Percentiles rank a stretch among this genome's conserved stretches.
phyloP scores from a whole-genome alignment of 2,329 filamentous ascomycete species.

The Teratosphaeria zuluensis region DNA sequence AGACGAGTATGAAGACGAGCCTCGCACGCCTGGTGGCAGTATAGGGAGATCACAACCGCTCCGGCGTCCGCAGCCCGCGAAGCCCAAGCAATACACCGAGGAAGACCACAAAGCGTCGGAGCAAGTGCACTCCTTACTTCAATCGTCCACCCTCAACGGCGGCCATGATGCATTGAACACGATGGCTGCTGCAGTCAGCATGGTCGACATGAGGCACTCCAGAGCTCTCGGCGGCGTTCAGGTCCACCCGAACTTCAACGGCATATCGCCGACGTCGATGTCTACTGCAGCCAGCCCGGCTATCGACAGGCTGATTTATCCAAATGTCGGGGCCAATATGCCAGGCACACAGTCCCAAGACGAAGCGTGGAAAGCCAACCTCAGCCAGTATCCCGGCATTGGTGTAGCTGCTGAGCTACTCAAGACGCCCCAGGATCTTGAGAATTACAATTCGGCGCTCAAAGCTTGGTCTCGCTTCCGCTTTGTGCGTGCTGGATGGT shows the following conservation, averaged over 20 bases:
- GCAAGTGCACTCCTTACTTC: constrained; percentile 48
- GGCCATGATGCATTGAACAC: constrained; percentile 88
- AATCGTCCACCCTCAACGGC: constrained; percentile 66
- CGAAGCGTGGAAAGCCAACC: constrained; percentile 14
- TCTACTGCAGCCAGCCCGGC: constrained; percentile 16
- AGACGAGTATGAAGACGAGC: constrained; percentile 43
- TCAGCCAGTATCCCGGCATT: constrained; percentile 12
- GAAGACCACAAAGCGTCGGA: constrained; percentile 51
- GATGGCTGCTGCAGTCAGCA: constrained; percentile 69
- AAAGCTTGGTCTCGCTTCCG: constrained; percentile 85
- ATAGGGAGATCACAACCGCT: constrained; percentile 58
- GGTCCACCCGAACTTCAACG: constrained; percentile 15
- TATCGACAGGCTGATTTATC: constrained; percentile 7
- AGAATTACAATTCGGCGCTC: constrained; percentile 52
- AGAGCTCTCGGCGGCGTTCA: constrained; percentile 2
- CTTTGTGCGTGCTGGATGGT: constrained; percentile 95
- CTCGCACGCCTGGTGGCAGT: constrained; percentile 57
- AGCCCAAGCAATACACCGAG: constrained; percentile 30
- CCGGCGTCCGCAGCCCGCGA: constrained; percentile 45
- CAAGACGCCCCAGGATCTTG: constrained; percentile 22
- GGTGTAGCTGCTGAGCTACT: constrained; percentile 1
- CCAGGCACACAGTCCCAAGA: constrained; percentile 11
- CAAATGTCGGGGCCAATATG: not conserved
- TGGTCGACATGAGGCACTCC: constrained; percentile 33
- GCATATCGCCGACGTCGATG: constrained; percentile 12